phyloP scores from a whole-genome alignment of 2,329 filamentous ascomycete genomes.

The Sporothrix schenckii region DNA sequence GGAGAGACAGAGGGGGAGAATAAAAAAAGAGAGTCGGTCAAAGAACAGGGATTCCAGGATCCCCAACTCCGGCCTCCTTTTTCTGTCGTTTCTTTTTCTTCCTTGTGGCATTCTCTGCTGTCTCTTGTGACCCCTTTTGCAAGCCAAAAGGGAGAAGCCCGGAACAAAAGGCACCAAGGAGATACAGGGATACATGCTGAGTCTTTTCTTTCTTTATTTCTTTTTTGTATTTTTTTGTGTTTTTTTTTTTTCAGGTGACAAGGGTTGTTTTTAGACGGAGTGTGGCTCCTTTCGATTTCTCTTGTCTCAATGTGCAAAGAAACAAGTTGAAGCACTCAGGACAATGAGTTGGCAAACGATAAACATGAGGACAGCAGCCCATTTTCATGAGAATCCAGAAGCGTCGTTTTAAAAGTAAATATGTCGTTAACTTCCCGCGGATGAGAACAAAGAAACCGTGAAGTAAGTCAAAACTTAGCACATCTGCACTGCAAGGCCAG shows the following conservation, averaged over 20 bases:
- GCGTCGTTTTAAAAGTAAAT: conserved; percentile 18
- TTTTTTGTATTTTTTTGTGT: no score
- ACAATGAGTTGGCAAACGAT: background rate
- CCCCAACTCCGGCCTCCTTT: background rate
- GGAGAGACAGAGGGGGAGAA: background rate
- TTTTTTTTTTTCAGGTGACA: background rate
- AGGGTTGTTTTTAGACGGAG: background rate
- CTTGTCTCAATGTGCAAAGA: no score
- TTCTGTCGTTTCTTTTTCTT: conserved; percentile 11
- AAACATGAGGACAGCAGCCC: background rate
- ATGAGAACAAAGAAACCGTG: conserved; percentile 19
- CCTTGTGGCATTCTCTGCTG: background rate
- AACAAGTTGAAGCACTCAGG: background rate
- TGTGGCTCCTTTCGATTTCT: background rate
- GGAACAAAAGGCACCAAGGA: background rate
- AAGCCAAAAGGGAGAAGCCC: conserved; percentile 14
- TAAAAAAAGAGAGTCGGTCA: background rate
- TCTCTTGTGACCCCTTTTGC: background rate
- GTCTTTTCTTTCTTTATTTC: background rate
- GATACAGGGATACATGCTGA: conserved; percentile 8
- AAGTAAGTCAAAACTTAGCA: background rate
- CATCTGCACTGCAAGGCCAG: background rate
- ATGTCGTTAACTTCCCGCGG: background rate
- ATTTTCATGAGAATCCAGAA: background rate
- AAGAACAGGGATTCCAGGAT: background rate